Base-by-base conservation (phyloP, 2,329 filamentous ascomycete genomes). In the Fusarium solani-melongenae region DNA sequence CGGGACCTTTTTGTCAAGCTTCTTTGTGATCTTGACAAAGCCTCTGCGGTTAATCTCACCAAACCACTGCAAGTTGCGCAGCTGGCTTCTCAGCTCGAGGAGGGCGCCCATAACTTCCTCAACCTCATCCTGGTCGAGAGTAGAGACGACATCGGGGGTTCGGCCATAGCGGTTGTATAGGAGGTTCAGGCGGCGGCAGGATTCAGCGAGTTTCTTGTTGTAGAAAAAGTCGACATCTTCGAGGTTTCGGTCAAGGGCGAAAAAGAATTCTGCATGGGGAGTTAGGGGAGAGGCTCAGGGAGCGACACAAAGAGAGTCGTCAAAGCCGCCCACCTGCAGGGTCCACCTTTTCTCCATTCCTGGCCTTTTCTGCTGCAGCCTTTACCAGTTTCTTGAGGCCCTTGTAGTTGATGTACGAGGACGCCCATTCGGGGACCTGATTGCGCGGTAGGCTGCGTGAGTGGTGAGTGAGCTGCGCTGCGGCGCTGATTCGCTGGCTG, bases 1-100 rank as follows among this genome's bases (percentile, higher is more conserved):
- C 1, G 92, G 88, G 4, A 98, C 90, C 84, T 97, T 98, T 85
- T 99, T 99, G 84, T 99, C 96, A 53, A 98, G 86, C 84, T 99
- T 99, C 86, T 99, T 99, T 60, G 96, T 98, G 82, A 99, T 99
- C 85, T 99, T 99, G 82, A 97, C 91, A 79, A 99, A 99, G 2
- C 96, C 96, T 73, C 94, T 89, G 61, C 95, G 91, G 82, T 99
- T 99, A 79, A 98, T 96, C 84, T 98, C 96, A 58, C 95, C 96
- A 81, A 98, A 99, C 95, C 95, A 98, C 82, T 97, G 94, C 61
- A 99, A 86, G 79, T 98, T 98, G 68, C 96, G 90, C 75, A 98
- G 84, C 80, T 97, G 94, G 61, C 92, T 92, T 66, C 96, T 91
- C 69, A 98, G 87, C 83, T 99, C 96, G 34, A 98, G 89, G 59